Conservation (phyloP, 345 rosid species). For the Chamaenerion angustifolium region DNA sequence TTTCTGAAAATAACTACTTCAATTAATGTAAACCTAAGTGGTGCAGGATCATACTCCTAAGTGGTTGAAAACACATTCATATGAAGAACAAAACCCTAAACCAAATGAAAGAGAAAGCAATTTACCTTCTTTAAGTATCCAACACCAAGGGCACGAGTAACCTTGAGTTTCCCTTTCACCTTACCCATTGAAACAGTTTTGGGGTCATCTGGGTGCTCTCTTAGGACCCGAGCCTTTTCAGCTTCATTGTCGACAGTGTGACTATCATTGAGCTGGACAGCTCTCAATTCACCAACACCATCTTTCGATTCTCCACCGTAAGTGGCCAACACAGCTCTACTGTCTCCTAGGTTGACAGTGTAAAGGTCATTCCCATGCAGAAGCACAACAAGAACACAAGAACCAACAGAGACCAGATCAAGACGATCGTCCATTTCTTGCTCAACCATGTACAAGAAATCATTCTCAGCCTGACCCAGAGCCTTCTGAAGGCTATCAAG, state of each 20-base stretch:
- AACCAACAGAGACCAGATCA: conserved; percentile 88
- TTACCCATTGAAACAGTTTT: conserved; percentile 48
- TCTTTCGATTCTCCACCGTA: conserved; percentile 21
- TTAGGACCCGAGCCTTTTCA: conserved; percentile 45
- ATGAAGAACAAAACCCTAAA: neutral
- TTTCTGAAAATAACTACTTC: conserved; percentile 29
- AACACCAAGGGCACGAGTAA: conserved; percentile 90
- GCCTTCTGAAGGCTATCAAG: conserved; percentile 69
- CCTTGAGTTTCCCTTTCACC: conserved; percentile 89
- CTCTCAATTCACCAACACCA: conserved; percentile 29
- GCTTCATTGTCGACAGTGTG: conserved; percentile 79
- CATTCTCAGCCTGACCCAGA: conserved; percentile 70
- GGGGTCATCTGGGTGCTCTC: conserved; percentile 86
- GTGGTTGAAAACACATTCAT: no score
- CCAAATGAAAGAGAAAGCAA: neutral
- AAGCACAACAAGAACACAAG: conserved; percentile 77
- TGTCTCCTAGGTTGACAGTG: conserved; percentile 77
- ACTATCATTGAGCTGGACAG: conserved; percentile 75
- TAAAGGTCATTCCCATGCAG: conserved; percentile 68
- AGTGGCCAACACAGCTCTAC: conserved; percentile 83
- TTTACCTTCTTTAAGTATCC: conserved; percentile 84
- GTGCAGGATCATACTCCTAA: no score
- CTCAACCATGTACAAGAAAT: conserved; percentile 83
- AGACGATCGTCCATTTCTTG: conserved; percentile 98
- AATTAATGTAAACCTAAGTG: no score